Percentiles rank a stretch among this genome's conserved stretches.
Evolutionary conservation across 495 filamentous ascomycete species (phyloP).

Genomic region (Friedmanniomyces simplex): DNA sequence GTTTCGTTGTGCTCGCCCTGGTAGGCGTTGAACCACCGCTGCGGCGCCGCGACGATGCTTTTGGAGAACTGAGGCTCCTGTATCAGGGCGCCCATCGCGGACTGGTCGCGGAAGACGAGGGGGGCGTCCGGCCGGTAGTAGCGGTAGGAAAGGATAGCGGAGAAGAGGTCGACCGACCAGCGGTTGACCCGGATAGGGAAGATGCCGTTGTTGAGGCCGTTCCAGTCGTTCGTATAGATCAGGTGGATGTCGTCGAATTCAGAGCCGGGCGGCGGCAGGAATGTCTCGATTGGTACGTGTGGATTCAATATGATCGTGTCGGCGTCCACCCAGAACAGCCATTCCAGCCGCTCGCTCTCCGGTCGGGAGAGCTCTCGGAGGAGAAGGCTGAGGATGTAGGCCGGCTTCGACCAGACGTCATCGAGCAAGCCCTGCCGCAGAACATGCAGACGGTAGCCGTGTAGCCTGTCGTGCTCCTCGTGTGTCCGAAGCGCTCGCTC

Average conservation of each 20-base stretch:
- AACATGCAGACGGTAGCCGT: conserved; percentile 28
- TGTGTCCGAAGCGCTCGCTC: conserved; percentile 30
- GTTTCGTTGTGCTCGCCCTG: conserved; percentile 27
- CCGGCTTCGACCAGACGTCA: conserved; percentile 40
- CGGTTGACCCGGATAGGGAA: conserved; percentile 41
- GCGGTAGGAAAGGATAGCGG: conserved; percentile 36
- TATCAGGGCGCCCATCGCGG: conserved; percentile 27
- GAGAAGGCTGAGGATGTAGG: conserved; percentile 39
- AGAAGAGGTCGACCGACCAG: conserved; percentile 42
- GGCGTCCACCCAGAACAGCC: conserved; percentile 45
- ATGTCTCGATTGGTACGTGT: conserved; percentile 40
- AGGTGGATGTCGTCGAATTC: conserved; percentile 38
- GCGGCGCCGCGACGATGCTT: conserved; percentile 24
- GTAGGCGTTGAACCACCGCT: conserved; percentile 36
- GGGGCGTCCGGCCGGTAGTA: conserved; percentile 33
- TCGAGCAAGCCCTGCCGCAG: conserved; percentile 25
- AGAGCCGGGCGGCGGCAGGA: conserved; percentile 37
- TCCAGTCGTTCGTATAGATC: conserved; percentile 41
- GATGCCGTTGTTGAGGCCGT: conserved; percentile 47
- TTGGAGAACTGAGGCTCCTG: conserved; percentile 26
- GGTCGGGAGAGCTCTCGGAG: conserved; percentile 43
- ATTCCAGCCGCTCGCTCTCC: conserved; percentile 37
- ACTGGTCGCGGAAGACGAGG: conserved; percentile 33
- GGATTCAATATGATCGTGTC: conserved; percentile 46
- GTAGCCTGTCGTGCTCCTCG: conserved; percentile 26